phyloP scores from a whole-genome alignment of 2,329 filamentous ascomycete genomes.

The Neospermospora avenae region DNA sequence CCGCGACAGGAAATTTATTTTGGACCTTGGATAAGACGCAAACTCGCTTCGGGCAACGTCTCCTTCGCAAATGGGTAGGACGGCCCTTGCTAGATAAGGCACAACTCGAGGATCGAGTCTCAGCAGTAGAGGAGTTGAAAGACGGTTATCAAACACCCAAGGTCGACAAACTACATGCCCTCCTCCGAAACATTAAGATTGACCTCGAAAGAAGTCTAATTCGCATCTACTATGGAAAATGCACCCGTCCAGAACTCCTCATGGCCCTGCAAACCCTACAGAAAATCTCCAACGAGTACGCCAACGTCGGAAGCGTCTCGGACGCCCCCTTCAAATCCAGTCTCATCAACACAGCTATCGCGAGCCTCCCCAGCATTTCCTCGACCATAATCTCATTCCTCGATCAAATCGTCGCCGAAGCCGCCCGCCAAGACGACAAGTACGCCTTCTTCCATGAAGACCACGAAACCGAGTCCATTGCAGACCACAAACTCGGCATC shows the following conservation, averaged over 20 bases:
- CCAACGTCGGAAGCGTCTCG: conserved; percentile 58
- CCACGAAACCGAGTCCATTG: conserved; percentile 84
- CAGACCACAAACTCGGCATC: conserved; percentile 85
- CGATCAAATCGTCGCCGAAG: conserved; percentile 78
- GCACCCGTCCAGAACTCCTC: conserved; percentile 82
- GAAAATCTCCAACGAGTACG: conserved; percentile 73
- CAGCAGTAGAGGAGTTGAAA: conserved; percentile 82
- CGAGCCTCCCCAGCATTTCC: conserved; percentile 71
- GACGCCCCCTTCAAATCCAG: conserved; percentile 71
- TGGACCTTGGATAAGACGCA: conserved; percentile 93
- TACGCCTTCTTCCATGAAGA: conserved; percentile 89
- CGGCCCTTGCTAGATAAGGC: conserved; percentile 76
- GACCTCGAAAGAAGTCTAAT: conserved; percentile 93
- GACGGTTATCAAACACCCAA: conserved; percentile 61
- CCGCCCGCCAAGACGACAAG: conserved; percentile 85
- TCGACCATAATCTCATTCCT: conserved; percentile 71
- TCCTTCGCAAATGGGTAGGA: conserved; percentile 93
- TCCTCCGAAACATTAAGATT: conserved; percentile 68
- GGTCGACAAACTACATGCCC: conserved; percentile 69
- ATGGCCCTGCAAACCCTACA: conserved; percentile 83
- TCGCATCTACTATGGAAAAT: conserved; percentile 96
- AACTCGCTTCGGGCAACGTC: conserved; percentile 82
- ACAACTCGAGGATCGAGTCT: conserved; percentile 72
- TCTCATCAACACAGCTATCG: conserved; percentile 68
- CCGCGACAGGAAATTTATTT: conserved; percentile 82